Evolutionary conservation across 2,329 filamentous ascomycete genomes (phyloP).

Genomic region (Myriosclerotinia curreyana): DNA sequence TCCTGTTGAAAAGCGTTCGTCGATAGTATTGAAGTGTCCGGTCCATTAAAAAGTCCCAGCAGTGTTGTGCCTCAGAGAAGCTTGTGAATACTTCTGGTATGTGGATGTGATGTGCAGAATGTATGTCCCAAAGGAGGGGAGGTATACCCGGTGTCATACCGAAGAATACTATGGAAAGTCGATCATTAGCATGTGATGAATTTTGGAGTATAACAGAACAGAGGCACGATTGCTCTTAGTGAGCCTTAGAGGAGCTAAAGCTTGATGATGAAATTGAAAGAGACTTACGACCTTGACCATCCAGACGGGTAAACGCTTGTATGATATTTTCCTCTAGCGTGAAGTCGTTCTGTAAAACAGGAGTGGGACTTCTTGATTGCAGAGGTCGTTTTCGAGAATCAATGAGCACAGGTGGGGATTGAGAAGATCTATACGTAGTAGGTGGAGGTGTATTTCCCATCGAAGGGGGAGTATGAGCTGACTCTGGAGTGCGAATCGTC

Average conservation of each 20-base stretch:
- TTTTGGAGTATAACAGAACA: no score
- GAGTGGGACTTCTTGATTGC: slow-evolving; percentile 26
- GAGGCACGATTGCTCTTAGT: neutral
- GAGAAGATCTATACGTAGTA: slow-evolving; percentile 18
- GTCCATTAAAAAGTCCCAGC: slow-evolving; percentile 38
- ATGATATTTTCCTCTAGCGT: slow-evolving; percentile 36
- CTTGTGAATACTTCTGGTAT: slow-evolving; percentile 32
- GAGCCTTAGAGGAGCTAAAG: neutral
- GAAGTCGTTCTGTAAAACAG: slow-evolving; percentile 32
- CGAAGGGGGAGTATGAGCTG: slow-evolving; percentile 12
- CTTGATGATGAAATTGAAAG: neutral
- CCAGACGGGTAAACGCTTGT: slow-evolving; percentile 34
- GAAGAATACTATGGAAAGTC: slow-evolving; percentile 29
- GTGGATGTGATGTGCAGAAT: slow-evolving; percentile 32
- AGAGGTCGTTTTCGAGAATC: slow-evolving; percentile 28
- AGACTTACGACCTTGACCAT: slow-evolving; percentile 29
- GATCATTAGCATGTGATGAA: neutral
- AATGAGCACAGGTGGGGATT: slow-evolving; percentile 3
- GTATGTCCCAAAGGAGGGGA: slow-evolving; percentile 36
- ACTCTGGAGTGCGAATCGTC: slow-evolving; percentile 2
- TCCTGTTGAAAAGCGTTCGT: slow-evolving; percentile 31
- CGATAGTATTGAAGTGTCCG: slow-evolving; percentile 35
- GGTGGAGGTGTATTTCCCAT: slow-evolving; percentile 22
- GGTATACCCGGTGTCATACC: slow-evolving; percentile 33
- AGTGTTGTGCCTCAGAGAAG: slow-evolving; percentile 32